Evolutionary conservation across 2,329 filamentous ascomycete genomes (phyloP).

Genomic region (Talaromyces sp.): DNA sequence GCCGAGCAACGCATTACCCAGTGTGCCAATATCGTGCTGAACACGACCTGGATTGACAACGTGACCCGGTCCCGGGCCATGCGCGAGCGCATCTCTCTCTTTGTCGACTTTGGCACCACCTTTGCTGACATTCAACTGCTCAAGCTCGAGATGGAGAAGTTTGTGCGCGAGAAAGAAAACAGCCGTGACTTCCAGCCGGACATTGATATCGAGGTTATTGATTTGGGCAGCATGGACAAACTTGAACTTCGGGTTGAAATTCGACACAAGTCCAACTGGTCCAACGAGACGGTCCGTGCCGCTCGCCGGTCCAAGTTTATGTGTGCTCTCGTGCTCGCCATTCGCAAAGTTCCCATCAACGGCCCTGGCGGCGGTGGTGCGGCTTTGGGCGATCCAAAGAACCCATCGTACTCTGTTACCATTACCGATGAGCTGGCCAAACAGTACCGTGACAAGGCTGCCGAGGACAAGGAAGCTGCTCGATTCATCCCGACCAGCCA

Average conservation of each 20-base stretch:
- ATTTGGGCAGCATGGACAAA: slow-evolving; percentile 83
- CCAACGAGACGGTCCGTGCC: slow-evolving; percentile 76
- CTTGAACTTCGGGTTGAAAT: slow-evolving; percentile 77
- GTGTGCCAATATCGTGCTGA: slow-evolving; percentile 86
- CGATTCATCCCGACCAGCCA: slow-evolving; percentile 56
- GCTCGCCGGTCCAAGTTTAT: slow-evolving; percentile 91
- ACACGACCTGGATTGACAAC: slow-evolving; percentile 93
- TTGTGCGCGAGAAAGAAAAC: slow-evolving; percentile 80
- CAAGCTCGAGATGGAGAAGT: slow-evolving; percentile 75
- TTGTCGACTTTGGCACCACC: slow-evolving; percentile 76
- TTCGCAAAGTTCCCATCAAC: slow-evolving; percentile 83
- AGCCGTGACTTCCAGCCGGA: slow-evolving; percentile 85
- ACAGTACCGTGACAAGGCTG: slow-evolving; percentile 56
- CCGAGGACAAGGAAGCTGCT: slow-evolving; percentile 56
- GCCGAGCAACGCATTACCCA: slow-evolving; percentile 73
- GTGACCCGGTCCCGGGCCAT: slow-evolving; percentile 85
- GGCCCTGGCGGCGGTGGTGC: slow-evolving; percentile 67
- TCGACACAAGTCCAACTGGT: slow-evolving; percentile 89
- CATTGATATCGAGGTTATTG: slow-evolving; percentile 68
- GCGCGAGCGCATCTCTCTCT: slow-evolving; percentile 76
- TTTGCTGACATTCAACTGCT: slow-evolving; percentile 87
- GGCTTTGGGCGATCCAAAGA: slow-evolving; percentile 57
- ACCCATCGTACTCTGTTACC: slow-evolving; percentile 75
- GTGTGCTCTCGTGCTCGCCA: slow-evolving; percentile 79
- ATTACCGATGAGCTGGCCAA: slow-evolving; percentile 65